Evolutionary conservation across 768 basidiomycete genomes (phyloP), one percentile per base, ranked within the genome.

Genomic region (Pholiota conissans): DNA sequence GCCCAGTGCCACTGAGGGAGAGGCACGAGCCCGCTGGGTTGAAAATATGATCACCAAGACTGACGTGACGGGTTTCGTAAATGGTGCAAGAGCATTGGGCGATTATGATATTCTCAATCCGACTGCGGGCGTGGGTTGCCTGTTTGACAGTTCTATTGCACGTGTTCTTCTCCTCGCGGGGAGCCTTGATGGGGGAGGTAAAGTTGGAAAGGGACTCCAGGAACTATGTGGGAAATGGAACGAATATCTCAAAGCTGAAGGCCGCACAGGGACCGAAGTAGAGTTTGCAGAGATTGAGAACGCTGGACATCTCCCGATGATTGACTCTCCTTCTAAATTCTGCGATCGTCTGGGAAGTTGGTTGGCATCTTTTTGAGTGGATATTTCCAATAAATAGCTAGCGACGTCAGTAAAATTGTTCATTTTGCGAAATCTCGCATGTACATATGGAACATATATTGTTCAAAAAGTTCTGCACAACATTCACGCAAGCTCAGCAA

Each of bases 301-400:
- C 6, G 69, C 78, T 0, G 81, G 81, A 0, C 80, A 84, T 70
- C 62, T 84, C 6, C 82, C 82, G 0, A 82, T 84, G 81, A 68
- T 83, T 5, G 82, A 84, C 62, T 71, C 73, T 50, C 77, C 80
- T 2, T 74, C 76, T 60, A 55, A 55, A 20, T 83, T 77, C 56
- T 76, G 72, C 65, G 65, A 69, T 11, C 65, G 67, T 30, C 62
- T 80, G n/a, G 63, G 56, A 4, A 30, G 5, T 8, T 61, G 57
- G 58, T 28, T 62, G n/a, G 24, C 7, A 8, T 34, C 39, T 16
- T 52, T 46, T 27, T 37, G 22, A 49, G 30, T 55, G 34, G 32
- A 50, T n/a, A 20, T 20, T 24, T 32, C 34, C 13, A 24, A 27
- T n/a, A 3, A 7, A n/a, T 3, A 2, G n/a, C 16, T 34, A 52